These are phyloP conservation scores for Pulveroboletus sp. DNA, from an alignment of 768 basidiomycete genomes.

Conservation along the genomic window DNA sequence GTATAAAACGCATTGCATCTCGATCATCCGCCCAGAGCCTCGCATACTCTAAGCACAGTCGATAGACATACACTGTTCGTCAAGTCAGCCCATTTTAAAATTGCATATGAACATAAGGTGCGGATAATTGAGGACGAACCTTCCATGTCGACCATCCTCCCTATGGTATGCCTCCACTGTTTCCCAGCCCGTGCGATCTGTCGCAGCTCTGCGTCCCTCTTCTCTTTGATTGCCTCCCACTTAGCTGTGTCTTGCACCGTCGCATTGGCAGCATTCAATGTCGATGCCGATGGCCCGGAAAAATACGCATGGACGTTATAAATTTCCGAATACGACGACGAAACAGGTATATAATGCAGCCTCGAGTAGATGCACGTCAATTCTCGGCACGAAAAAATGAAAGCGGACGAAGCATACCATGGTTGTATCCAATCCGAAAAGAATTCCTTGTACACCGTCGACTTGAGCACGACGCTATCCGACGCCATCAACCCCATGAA, in stretches of 20 bases:
- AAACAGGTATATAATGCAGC: conserved; percentile 94
- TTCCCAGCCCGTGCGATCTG: conserved; percentile 91
- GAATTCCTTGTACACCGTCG: conserved; percentile 88
- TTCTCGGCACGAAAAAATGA: not conserved
- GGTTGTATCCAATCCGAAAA: conserved; percentile 91
- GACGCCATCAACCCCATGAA: conserved; percentile 83
- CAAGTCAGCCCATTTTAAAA: not conserved
- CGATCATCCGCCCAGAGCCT: conserved; percentile 82
- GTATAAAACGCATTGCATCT: conserved; percentile 51
- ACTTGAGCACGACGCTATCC: conserved; percentile 86
- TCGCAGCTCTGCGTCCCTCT: conserved; percentile 69
- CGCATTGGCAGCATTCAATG: conserved; percentile 50
- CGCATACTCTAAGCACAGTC: conserved; percentile 86
- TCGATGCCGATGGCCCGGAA: conserved; percentile 70
- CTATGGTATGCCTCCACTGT: conserved; percentile 84
- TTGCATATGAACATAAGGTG: too few relatives aligned
- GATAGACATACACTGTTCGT: conserved; percentile 71
- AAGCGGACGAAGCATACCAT: conserved; percentile 45
- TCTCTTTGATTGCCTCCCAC: conserved; percentile 33
- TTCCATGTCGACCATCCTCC: conserved; percentile 88
- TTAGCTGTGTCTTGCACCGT: conserved; percentile 33
- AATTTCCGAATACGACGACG: conserved; percentile 80
- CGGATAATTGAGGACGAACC: conserved; percentile 41
- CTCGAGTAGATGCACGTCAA: conserved; percentile 34
- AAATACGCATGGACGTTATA: conserved; percentile 95